Conservation (phyloP, 139 green algal species). For the Chlamydomonas schloesseri region DNA sequence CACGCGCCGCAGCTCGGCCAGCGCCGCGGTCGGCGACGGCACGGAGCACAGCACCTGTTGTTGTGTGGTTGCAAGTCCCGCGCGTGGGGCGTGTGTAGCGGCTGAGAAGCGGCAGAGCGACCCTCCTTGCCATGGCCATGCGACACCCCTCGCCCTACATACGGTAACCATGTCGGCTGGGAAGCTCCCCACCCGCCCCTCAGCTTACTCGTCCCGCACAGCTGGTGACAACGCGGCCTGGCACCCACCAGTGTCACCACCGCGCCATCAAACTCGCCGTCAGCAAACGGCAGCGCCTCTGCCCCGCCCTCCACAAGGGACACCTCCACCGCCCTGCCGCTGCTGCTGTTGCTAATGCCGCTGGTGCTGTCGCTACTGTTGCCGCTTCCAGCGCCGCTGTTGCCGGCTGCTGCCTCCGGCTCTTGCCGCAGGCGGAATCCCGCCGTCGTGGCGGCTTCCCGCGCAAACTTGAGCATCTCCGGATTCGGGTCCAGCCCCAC, state of each 20-base stretch:
- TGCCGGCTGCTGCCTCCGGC: not conserved
- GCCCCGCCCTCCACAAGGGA: constrained; percentile 58
- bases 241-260: constrained; percentile 68
- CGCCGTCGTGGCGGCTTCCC: not conserved
- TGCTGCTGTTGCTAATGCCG: constrained; percentile 21
- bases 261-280: constrained; percentile 66
- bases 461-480: constrained; percentile 67
- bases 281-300: constrained; percentile 61
- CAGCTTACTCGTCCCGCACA: no score
- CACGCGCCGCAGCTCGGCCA: constrained; percentile 69
- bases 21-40: constrained; percentile 33
- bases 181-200: no score
- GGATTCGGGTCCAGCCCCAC: constrained; percentile 76
- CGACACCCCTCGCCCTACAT: no score
- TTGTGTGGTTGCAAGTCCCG: no score
- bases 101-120: no score
- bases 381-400: no score
- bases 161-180: no score
- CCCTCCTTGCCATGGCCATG: no score
- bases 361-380: constrained; percentile 34
- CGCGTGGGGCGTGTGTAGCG: no score
- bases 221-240: no score
- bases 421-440: not conserved
- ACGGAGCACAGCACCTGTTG: constrained; percentile 81
- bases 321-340: constrained; percentile 43